Evolutionary conservation across 2,329 filamentous ascomycete species (phyloP), one percentile per base, ranked within the genome.

Genomic region (Pseudopyrenochaeta lycopersici): DNA sequence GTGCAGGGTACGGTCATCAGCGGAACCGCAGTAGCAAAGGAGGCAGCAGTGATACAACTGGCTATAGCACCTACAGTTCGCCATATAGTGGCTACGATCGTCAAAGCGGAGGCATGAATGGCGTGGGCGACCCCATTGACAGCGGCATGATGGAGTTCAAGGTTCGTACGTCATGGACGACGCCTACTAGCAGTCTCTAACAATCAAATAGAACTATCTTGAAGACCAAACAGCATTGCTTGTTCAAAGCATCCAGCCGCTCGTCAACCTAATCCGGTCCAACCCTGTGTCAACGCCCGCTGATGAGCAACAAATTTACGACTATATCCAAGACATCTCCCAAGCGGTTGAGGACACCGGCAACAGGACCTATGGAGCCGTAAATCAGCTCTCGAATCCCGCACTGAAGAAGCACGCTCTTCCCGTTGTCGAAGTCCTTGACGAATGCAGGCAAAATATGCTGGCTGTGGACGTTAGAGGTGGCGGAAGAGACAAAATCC

Each of bases 181-280:
- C 5, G 18, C n/a, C 27, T 12, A 36, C 14, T 17, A 18, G 23
- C 31, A 33, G 9, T 27, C 20, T 56, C 58, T 64, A 54, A 69
- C 58, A 48, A 7, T 15, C 30, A 18, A 12, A 46, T 54, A 90
- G 85, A 85, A 90, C 54, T 93, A 92, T 70, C 84, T 96, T 31
- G 90, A 95, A 70, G 90, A 93, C 69, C 90, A 95, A 73, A 93
- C 90, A 10, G 90, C 90, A 45, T 80, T 87, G 2, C 83, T 96
- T 54, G 88, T 95, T 21, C 87, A 91, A 62, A 90, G 87, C 39
- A 92, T 96, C 60, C 90, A 95, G 75, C 85, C 87, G n/a, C 84
- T 96, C 7, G 90, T 96, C 41, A 80, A 84, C 51, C 83, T 86
- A 52, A 88, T 96, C 55, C 85, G 84, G 21, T 82, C 69, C 7